Conservation (phyloP, 805 yeast species). For the Diddensiella santjacobensis region DNA sequence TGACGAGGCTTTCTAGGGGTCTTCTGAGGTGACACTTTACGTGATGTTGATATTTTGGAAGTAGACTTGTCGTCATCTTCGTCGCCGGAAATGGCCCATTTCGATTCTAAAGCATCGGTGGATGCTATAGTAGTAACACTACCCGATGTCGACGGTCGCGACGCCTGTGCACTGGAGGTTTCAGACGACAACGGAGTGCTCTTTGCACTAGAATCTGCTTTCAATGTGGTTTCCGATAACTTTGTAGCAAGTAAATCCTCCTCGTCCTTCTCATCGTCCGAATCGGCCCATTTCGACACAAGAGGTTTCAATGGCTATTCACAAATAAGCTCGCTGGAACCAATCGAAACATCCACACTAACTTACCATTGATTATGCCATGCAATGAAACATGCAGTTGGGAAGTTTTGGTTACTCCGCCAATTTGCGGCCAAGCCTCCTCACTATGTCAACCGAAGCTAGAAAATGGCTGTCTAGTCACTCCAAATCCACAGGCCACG, state of each 20-base stretch:
- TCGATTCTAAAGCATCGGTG: not conserved
- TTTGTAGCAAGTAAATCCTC: not conserved
- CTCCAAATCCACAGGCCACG: not conserved
- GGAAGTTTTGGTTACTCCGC: too few relatives aligned
- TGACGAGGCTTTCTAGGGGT: not conserved
- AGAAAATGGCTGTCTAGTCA: not conserved
- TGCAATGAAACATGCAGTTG: too few relatives aligned
- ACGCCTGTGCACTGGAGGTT: not conserved
- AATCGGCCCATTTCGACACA: constrained; percentile 1
- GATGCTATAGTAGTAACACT: not conserved
- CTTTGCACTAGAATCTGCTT: not conserved
- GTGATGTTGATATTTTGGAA: not conserved
- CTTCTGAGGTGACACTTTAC: not conserved
- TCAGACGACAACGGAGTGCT: not conserved
- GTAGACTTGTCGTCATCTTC: constrained; percentile 4
- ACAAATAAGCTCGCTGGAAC: not conserved
- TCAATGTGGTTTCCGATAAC: not conserved
- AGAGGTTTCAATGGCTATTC: not conserved
- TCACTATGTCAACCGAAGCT: not conserved
- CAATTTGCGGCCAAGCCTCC: too few relatives aligned
- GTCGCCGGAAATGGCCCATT: constrained; percentile 3
- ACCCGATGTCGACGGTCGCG: not conserved
- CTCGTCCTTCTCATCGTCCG: not conserved
- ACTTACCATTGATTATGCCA: not conserved
- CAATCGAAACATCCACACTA: not conserved